Evolutionary conservation across 164 flowering plant genomes (phyloP).

Genomic region (Hamamelis virginiana): DNA sequence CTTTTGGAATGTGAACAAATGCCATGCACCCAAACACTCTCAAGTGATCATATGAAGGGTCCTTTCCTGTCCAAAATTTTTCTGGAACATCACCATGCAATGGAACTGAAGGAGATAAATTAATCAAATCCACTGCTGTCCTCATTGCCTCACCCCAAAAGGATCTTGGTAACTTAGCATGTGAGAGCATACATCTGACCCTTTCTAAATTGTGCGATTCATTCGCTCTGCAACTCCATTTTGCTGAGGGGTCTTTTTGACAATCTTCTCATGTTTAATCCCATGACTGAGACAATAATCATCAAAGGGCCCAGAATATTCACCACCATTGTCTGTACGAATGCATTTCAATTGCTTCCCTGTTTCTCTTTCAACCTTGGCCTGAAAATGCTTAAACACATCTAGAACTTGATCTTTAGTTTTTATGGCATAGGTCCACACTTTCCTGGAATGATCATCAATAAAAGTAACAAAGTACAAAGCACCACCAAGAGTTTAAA

Average conservation of each 20-base stretch:
- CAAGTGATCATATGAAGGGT: slow-evolving; percentile 14
- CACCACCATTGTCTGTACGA: slow-evolving; percentile 18
- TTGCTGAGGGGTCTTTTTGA: slow-evolving; percentile 10
- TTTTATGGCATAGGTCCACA: slow-evolving; percentile 11
- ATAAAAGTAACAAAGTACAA: slow-evolving; percentile 6
- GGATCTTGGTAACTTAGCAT: background rate
- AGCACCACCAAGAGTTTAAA: background rate
- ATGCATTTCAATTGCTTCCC: slow-evolving; percentile 9
- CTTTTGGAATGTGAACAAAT: slow-evolving; percentile 13
- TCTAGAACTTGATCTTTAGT: slow-evolving; percentile 19
- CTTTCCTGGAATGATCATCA: background rate
- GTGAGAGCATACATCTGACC: slow-evolving; percentile 9
- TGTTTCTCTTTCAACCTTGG: slow-evolving; percentile 11
- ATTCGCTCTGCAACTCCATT: slow-evolving; percentile 18
- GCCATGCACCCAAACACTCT: slow-evolving; percentile 17
- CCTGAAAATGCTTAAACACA: slow-evolving; percentile 15
- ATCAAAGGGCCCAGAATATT: slow-evolving; percentile 17
- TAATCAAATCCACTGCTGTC: background rate
- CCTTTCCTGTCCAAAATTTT: slow-evolving; percentile 1
- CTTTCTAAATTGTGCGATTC: slow-evolving; percentile 5
- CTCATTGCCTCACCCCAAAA: slow-evolving; percentile 17
- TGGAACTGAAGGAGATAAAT: slow-evolving; percentile 13
- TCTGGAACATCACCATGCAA: slow-evolving; percentile 6
- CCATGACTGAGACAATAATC: slow-evolving; percentile 5
- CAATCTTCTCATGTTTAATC: slow-evolving; percentile 2